These are phyloP conservation scores for Malbranchea zuffiana DNA, from an alignment of 2,329 filamentous ascomycete genomes.

Conservation along the genomic window DNA sequence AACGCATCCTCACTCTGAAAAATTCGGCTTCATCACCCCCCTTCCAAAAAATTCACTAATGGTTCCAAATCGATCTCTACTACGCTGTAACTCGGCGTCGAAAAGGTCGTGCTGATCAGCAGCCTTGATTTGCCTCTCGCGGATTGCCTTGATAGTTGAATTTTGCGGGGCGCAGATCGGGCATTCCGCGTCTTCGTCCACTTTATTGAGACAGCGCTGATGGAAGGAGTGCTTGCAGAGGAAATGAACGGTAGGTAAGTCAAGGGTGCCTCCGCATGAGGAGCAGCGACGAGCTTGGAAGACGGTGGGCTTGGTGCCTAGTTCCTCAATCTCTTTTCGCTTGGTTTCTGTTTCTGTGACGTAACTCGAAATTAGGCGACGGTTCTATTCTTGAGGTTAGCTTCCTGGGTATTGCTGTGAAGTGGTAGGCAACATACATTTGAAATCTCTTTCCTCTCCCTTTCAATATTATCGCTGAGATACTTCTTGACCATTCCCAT, in stretches of 20 bases:
- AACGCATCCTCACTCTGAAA: no score
- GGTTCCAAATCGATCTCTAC: conserved; percentile 76
- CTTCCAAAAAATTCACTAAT: conserved; percentile 91
- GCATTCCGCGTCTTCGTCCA: conserved; percentile 62
- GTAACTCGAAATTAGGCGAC: conserved; percentile 71
- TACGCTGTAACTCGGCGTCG: conserved; percentile 62
- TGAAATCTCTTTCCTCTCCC: conserved; percentile 76
- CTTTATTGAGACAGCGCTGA: conserved; percentile 68
- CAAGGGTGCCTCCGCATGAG: conserved; percentile 64
- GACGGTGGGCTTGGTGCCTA: conserved; percentile 68
- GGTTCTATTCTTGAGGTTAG: conserved; percentile 45
- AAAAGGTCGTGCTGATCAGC: conserved; percentile 85
- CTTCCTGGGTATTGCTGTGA: neutral
- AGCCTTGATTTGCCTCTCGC: conserved; percentile 74
- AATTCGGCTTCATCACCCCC: conserved; percentile 67
- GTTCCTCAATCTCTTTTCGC: conserved; percentile 62
- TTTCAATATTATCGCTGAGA: conserved; percentile 74
- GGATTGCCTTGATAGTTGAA: conserved; percentile 76
- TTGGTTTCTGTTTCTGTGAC: conserved; percentile 73
- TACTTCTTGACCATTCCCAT: conserved; percentile 98
- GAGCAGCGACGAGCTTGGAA: conserved; percentile 87
- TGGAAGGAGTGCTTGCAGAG: conserved; percentile 96
- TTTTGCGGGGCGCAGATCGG: conserved; percentile 76
- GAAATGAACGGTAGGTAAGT: conserved; percentile 88
- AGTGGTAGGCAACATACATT: conserved; percentile 27